Conservation (phyloP, 2,329 filamentous ascomycete species). For the Rhexocercosporidium sp. region DNA sequence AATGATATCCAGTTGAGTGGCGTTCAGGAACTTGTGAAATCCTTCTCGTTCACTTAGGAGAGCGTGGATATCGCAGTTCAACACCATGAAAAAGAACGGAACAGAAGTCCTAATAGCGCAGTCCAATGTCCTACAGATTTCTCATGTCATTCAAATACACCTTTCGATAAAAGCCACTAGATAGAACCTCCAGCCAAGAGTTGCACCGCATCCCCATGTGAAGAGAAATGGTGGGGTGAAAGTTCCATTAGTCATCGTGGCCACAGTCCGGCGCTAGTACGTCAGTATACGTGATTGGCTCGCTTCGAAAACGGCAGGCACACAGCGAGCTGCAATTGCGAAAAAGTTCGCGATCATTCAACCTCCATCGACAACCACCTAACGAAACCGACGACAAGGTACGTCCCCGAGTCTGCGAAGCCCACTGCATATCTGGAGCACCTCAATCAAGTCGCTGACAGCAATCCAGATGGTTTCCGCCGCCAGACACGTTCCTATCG, state of each 20-base stretch:
- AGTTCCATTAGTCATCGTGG: not conserved
- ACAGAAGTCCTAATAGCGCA: too few species aligned
- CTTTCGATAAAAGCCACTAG: not conserved
- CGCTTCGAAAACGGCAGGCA: slow-evolving; percentile 9
- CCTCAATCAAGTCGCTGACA: slow-evolving; percentile 24
- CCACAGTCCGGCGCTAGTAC: not conserved
- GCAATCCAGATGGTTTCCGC: slow-evolving; percentile 87
- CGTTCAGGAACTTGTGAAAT: too few species aligned
- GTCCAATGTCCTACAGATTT: too few species aligned
- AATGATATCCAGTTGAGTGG: too few species aligned
- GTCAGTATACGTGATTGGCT: slow-evolving; percentile 14
- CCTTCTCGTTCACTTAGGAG: too few species aligned
- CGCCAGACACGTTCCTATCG: slow-evolving; percentile 99
- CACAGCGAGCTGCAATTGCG: slow-evolving; percentile 18
- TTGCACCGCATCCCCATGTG: not conserved
- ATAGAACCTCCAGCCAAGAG: not conserved
- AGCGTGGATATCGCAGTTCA: too few species aligned
- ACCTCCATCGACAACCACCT: slow-evolving; percentile 37
- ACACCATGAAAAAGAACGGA: too few species aligned
- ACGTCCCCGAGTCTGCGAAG: slow-evolving; percentile 18
- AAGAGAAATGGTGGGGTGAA: not conserved
- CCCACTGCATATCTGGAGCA: not conserved
- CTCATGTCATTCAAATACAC: not conserved
- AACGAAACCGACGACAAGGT: slow-evolving; percentile 42
- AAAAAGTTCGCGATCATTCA: slow-evolving; percentile 31